Conservation (phyloP, 306 rosid species). For the Hylodesmum podocarpum region DNA sequence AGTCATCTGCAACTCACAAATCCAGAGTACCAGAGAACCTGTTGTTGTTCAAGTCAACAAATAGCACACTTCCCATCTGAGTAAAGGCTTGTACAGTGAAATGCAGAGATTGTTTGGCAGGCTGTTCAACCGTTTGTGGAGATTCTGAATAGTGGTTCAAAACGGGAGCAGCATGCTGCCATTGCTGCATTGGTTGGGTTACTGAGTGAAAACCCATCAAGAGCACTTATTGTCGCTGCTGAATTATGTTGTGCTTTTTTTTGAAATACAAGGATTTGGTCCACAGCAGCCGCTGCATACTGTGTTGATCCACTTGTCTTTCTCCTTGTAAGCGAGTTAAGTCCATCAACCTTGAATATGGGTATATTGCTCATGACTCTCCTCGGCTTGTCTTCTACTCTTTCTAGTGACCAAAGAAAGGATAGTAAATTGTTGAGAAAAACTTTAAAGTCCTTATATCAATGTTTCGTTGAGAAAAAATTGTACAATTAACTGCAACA, state of each 20-base stretch:
- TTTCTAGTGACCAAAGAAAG: neutral
- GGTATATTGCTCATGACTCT: neutral
- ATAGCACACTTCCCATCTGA: slow-evolving; percentile 58
- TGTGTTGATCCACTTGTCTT: slow-evolving; percentile 97
- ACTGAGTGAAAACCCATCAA: slow-evolving; percentile 95
- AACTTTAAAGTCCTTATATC: neutral
- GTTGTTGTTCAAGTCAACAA: slow-evolving; percentile 71
- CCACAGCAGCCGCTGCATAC: slow-evolving; percentile 88
- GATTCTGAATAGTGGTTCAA: slow-evolving; percentile 92
- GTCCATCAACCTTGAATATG: no score
- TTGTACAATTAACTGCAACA: slow-evolving; percentile 24
- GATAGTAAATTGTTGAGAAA: no score
- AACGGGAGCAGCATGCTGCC: slow-evolving; percentile 97
- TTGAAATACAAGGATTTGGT: slow-evolving; percentile 94
- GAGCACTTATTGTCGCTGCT: slow-evolving; percentile 95
- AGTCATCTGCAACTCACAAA: slow-evolving; percentile 54
- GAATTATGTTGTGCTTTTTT: slow-evolving; percentile 92
- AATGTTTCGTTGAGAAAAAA: slow-evolving; percentile 3
- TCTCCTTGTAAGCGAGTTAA: slow-evolving; percentile 81
- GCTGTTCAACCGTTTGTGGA: slow-evolving; percentile 98
- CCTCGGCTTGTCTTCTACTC: neutral
- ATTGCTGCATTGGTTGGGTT: slow-evolving; percentile 93
- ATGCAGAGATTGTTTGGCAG: slow-evolving; percentile 90
- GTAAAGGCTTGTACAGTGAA: slow-evolving; percentile 68
- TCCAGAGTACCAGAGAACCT: slow-evolving; percentile 68